Base-by-base conservation (phyloP, 805 yeast genomes). In the Metschnikowia drakensbergensis region DNA sequence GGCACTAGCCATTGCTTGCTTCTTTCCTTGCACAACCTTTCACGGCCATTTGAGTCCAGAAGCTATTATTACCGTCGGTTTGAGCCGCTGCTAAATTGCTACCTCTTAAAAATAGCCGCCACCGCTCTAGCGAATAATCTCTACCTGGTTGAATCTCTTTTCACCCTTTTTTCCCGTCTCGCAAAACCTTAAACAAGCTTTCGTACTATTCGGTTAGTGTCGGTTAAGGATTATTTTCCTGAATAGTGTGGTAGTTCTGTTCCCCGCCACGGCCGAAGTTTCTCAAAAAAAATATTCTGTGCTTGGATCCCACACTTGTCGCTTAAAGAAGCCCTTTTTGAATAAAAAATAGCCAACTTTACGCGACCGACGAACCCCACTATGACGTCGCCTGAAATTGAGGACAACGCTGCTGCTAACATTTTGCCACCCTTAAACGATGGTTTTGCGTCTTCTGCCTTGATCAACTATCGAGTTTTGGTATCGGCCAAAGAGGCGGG, bases 401-500 rank as follows among this genome's bases (percentile, higher is more conserved):
- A 28, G 9, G 35, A 36, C 22, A 28, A 22, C 39, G 29, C 9
- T 7, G 17, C 8, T 5, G 22, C 40, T n/a, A 25, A 35, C 29
- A 25, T 48, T 10, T 60, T 67, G 49, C 72, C 72, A 2, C 60
- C 64, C 27, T 48, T 66, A 32, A 57, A 58, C 29, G 58, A 59
- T 34, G 57, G 55, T 37, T 58, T 62, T 42, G 59, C 65, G 17
- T 17, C 17, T 5, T 54, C 66, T 3, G 68, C 74, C 5, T 61
- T 68, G 40, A 69, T 72, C 47, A 71, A 65, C 56, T 66, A 61
- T 58, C 55, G 90, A 50, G 78, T 88, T 1, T 74, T 90, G 28
- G 86, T 90, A 17, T 82, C 94, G 2, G 80, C 90, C 47, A 86
- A 84, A 61, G 97, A 90, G 65, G 91, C 96, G 9, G 96, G 96